phyloP scores from a whole-genome alignment of 768 basidiomycete species.

The Hemileccinum rubropunctum region DNA sequence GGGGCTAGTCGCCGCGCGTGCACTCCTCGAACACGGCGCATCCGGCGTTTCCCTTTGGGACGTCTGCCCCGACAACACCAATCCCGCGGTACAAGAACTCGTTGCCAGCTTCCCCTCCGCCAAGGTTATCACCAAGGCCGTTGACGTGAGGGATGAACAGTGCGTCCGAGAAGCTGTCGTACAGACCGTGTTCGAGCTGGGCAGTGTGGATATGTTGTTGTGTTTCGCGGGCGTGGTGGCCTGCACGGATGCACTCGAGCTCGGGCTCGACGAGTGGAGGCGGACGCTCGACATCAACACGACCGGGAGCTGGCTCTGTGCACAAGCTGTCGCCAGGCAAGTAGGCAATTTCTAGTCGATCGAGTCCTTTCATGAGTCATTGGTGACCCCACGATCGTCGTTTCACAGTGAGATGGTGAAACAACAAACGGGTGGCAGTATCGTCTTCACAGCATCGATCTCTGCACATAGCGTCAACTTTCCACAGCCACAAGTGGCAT shows the following conservation, averaged over 20 bases:
- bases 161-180: slow-evolving; percentile 26
- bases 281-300: slow-evolving; percentile 41
- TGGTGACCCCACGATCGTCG: neutral
- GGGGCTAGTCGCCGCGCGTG: slow-evolving; percentile 36
- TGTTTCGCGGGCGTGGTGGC: slow-evolving; percentile 45
- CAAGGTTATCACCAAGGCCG: slow-evolving; percentile 32
- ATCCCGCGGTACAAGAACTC: slow-evolving; percentile 16
- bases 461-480: slow-evolving; percentile 42
- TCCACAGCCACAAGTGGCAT: slow-evolving; percentile 41
- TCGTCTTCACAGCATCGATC: slow-evolving; percentile 43
- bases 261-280: slow-evolving; percentile 35
- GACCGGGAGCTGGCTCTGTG: slow-evolving; percentile 46
- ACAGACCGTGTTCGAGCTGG: slow-evolving; percentile 28
- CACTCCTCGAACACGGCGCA: slow-evolving; percentile 44
- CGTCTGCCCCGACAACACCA: slow-evolving; percentile 8
- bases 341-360: slow-evolving; percentile 1
- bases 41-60: slow-evolving; percentile 28
- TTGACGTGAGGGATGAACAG: slow-evolving; percentile 33
- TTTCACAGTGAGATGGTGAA: slow-evolving; percentile 39
- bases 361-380: too few relatives aligned
- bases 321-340: slow-evolving; percentile 40
- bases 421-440: slow-evolving; percentile 39
- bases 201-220: slow-evolving; percentile 36
- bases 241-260: slow-evolving; percentile 32
- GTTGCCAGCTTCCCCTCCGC: slow-evolving; percentile 27